phyloP scores from a whole-genome alignment of 169 alveolate species.

The Cyclospora cayetanensis region DNA sequence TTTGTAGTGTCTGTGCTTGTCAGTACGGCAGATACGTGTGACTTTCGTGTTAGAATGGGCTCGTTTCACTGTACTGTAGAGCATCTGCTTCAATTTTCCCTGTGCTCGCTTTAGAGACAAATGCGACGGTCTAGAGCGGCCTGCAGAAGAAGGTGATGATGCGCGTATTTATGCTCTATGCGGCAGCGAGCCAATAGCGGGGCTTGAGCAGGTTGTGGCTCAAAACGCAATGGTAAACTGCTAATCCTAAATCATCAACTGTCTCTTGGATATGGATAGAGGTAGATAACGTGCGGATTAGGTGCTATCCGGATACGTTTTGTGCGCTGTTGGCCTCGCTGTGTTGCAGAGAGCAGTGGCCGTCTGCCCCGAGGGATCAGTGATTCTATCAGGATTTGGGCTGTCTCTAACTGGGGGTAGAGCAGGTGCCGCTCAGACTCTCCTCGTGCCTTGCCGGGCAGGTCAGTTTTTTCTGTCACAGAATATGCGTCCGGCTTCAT shows the following conservation, averaged over 20 bases:
- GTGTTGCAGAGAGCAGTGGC: slow-evolving; percentile 75
- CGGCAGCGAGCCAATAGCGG: slow-evolving; percentile 79
- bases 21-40: not conserved
- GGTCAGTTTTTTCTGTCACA: slow-evolving; percentile 64
- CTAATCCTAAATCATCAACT: not conserved
- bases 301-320: too few relatives aligned
- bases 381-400: slow-evolving; percentile 77
- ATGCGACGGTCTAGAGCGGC: too few relatives aligned
- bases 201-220: slow-evolving; percentile 80
- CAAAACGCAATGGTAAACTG: not conserved
- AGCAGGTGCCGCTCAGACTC: slow-evolving; percentile 72
- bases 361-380: slow-evolving; percentile 75
- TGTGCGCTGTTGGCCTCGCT: not conserved
- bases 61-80: too few relatives aligned
- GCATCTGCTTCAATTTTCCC: too few relatives aligned
- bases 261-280: not conserved
- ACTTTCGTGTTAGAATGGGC: too few relatives aligned
- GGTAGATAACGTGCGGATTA: not conserved
- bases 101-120: too few relatives aligned
- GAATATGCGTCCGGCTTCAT: too few relatives aligned
- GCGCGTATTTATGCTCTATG: slow-evolving; percentile 83
- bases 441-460: slow-evolving; percentile 76
- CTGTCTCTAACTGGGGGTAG: slow-evolving; percentile 73
- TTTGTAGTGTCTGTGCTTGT: not conserved
- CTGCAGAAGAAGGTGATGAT: slow-evolving; percentile 75